phyloP scores from a whole-genome alignment of 257 asterid species.

The Primulina eburnea region DNA sequence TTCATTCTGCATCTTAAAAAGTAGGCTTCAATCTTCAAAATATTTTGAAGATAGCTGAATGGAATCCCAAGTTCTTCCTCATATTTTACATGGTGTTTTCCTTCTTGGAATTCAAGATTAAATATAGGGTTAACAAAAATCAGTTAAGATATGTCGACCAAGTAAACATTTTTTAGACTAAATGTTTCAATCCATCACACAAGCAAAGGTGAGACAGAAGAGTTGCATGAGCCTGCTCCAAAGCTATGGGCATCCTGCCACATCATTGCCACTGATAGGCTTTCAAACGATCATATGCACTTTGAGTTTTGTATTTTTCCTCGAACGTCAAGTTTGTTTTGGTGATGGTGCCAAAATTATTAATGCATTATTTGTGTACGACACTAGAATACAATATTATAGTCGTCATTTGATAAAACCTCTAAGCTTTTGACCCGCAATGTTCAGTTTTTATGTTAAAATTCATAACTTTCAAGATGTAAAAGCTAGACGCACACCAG shows the following conservation, averaged over 20 bases:
- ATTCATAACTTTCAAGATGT: conserved; percentile 10
- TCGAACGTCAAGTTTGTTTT: conserved; percentile 46
- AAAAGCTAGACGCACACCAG: conserved; percentile 43
- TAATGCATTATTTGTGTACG: not conserved
- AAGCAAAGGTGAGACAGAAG: not conserved
- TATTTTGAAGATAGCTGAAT: not conserved
- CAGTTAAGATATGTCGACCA: not conserved
- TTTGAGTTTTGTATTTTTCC: conserved; percentile 53
- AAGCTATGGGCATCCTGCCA: conserved; percentile 22
- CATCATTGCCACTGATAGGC: conserved; percentile 25
- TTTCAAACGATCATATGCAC: conserved; percentile 43
- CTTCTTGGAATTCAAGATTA: not conserved
- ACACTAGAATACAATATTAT: not conserved
- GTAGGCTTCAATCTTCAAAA: not conserved
- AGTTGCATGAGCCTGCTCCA: conserved; percentile 19
- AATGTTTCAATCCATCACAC: not conserved
- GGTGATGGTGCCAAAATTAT: not conserved
- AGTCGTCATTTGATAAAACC: not conserved
- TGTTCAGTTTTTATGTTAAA: not conserved
- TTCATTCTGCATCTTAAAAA: not conserved
- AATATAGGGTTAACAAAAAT: not conserved
- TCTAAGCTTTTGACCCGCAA: not conserved
- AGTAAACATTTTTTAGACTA: not conserved
- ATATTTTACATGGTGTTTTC: too few relatives aligned
- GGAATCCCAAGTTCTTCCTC: not conserved